A percentile compares a stretch with the other conserved stretches of the same genome.
These are phyloP conservation scores for Prunus yedoensis DNA, from an alignment of 331 rosid genomes.

Conservation along the genomic window DNA sequence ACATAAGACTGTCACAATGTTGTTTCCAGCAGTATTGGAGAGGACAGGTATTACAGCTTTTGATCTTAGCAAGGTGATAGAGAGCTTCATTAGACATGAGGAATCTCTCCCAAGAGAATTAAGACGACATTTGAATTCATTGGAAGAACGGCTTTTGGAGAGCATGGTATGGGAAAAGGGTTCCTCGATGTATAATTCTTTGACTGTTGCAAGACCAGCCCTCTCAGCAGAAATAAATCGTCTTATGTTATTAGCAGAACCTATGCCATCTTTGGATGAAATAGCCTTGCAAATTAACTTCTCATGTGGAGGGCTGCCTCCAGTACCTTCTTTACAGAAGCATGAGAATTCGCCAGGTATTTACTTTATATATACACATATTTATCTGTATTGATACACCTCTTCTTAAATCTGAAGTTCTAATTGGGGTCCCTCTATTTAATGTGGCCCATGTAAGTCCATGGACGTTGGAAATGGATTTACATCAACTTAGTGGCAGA, in stretches of 20 bases:
- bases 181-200: constrained; percentile 92
- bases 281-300: constrained; percentile 72
- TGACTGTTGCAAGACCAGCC: constrained; percentile 79
- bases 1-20: constrained; percentile 93
- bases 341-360: constrained; percentile 69
- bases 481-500: neutral
- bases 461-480: constrained; percentile 1
- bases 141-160: constrained; percentile 95
- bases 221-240: constrained; percentile 81
- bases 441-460: neutral
- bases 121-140: constrained; percentile 84
- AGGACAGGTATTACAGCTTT: constrained; percentile 97
- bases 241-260: constrained; percentile 77
- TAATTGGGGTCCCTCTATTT: neutral
- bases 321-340: constrained; percentile 63
- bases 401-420: neutral
- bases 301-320: constrained; percentile 69
- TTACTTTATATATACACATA: constrained; percentile 5
- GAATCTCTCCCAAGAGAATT: constrained; percentile 95
- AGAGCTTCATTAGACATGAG: constrained; percentile 93
- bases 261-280: constrained; percentile 95
- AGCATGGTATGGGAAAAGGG: constrained; percentile 99
- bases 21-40: constrained; percentile 94
- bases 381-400: too few species aligned
- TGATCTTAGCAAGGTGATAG: constrained; percentile 98